Evolutionary conservation across 768 basidiomycete genomes (phyloP), one percentile per base, ranked within the genome.

Genomic region (Cystobasidium onofrii): DNA sequence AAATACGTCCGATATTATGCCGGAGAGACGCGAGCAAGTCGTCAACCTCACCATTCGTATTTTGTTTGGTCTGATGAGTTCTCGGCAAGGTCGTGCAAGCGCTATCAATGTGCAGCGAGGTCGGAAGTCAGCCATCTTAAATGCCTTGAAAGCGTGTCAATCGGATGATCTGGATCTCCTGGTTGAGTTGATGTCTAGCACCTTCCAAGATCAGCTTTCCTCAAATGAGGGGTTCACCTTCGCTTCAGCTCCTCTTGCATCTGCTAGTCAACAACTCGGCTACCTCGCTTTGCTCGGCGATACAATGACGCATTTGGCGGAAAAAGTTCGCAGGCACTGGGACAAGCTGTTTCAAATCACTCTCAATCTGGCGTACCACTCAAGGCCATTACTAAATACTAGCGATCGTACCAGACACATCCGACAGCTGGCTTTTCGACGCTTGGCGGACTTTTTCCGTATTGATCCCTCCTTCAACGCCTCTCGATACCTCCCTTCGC

Each of bases 361-460:
- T 0, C 83, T 96, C 55, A 86, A 86, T 77, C 80, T 96, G 64
- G 79, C 88, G 31, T 85, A 84, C 0, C 82, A 85, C 2, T 88
- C 91, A 0, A 92, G 96, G 76, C 75, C 77, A 6, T 82, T 83
- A 39, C 82, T 91, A 67, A 84, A 82, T 44, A 77, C 81, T 0
- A 46, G 76, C 63, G 65, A 73, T 44, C 73, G 77, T 77, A 73
- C 82, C 3, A 87, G 91, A 25, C 84, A 85, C 9, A 85, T 94
- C 50, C 87, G 96, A 17, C 90, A 92, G 67, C 83, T 89, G 0
- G 93, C 92, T 10, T 81, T 97, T 64, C 91, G 91, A 80, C 87
- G 94, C 15, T 82, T 97, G 43, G 86, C 88, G 0, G 90, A 94
- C 78, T 95, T 97, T 83, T 92, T 92, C 86, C 86, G 87, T 17